Evolutionary conservation across 78 protist species (phyloP), one percentile per base, ranked within the genome.

Genomic region (Creolimax fragrantissima): DNA sequence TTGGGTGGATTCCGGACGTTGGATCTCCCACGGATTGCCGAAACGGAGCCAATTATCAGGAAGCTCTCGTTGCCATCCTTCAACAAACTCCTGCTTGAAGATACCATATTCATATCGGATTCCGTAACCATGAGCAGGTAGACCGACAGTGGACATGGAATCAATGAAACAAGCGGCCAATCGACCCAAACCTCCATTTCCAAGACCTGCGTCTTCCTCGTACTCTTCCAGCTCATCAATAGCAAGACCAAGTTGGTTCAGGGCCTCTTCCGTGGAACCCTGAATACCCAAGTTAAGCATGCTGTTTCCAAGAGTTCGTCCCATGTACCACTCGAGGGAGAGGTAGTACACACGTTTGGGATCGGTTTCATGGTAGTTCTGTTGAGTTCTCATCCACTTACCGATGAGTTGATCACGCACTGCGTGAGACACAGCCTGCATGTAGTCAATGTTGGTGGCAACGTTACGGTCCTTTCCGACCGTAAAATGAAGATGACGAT

Each of bases 171-270:
- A 98, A 3, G 99, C 97, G 2, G 98, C 98, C 4, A 96, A 93
- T 3, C 99, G 94, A 43, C 99, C 99, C 11, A 97, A 95, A 45
- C 99, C 99, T 24, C 99, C 99, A 91, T 98, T 98, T 83, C 99
- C 99, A 6, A 98, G 97, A 17, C 97, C 99, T 2, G 99, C 98
- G 66, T 98, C 99, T 36, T 90, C 91, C 93, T 98, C 99, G 91
- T 92, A 96, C 6, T 94, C 94, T 88, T 93, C 89, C 5, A 90
- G 81, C 32, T 86, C 94, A 44, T 93, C 94, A 36, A 93, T 83
- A 39, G 42, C 39, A 11, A 93, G 85, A 5, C 94, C 94, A 2
- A 93, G 67, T 45, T 91, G 85, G 36, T n/a, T 66, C 4, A 93
- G 43, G n/a, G 97, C 96, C 41, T 93, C 94, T 32, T 43, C 94